Conservation (phyloP, 345 rosid genomes). For the Citrus hindsii region DNA sequence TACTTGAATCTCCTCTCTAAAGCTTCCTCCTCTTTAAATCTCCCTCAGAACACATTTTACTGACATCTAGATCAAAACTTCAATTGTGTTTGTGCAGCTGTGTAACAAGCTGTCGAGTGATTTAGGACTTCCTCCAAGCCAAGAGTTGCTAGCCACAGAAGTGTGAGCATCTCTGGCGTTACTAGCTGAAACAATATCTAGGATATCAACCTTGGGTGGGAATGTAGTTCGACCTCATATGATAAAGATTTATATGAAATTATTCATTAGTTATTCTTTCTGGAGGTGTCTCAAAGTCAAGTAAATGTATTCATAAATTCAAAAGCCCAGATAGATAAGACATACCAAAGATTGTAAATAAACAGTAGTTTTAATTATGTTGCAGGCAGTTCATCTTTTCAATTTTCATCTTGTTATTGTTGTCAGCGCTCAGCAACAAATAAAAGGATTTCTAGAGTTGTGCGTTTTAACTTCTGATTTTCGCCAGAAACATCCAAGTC, state of each 20-base stretch:
- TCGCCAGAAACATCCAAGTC: background rate
- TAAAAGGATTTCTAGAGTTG: background rate
- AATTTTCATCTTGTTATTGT: background rate
- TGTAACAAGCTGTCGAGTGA: slow-evolving; percentile 66
- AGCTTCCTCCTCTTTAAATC: background rate
- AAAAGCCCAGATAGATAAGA: background rate
- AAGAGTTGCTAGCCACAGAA: slow-evolving; percentile 28
- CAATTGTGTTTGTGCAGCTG: slow-evolving; percentile 48
- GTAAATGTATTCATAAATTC: background rate
- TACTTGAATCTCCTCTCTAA: background rate
- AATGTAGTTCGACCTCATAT: background rate
- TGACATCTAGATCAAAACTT: slow-evolving; percentile 1
- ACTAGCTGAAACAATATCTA: background rate
- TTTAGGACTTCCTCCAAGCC: slow-evolving; percentile 47
- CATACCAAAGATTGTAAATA: background rate
- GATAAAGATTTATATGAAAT: background rate
- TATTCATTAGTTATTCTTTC: background rate
- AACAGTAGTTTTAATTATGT: background rate
- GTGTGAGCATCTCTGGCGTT: slow-evolving; percentile 9
- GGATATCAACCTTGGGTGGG: background rate
- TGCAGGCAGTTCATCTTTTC: background rate
- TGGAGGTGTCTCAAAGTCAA: background rate
- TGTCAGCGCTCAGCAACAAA: background rate
- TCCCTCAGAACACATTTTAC: background rate
- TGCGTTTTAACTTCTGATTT: background rate